Percentiles rank a stretch among this genome's conserved stretches.
Conservation (phyloP, 345 rosid species). For the Durio zibethinus region DNA sequence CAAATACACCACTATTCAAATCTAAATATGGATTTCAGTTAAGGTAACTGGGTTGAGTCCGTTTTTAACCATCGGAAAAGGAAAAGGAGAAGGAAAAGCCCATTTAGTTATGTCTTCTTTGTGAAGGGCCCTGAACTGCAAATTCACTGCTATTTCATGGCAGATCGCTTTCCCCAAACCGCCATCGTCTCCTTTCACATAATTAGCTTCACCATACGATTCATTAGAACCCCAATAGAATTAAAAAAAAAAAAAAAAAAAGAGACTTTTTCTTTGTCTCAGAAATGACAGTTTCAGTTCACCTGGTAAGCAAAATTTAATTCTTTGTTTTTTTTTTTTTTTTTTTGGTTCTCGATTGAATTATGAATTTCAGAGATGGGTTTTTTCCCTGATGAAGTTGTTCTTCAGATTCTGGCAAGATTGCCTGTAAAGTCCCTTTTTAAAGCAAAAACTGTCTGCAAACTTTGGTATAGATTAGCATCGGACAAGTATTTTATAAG, state of each 20-base stretch:
- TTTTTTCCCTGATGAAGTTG: conserved; percentile 70
- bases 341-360: neutral
- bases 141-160: no score
- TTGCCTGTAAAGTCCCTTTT: conserved; percentile 70
- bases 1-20: no score
- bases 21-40: no score
- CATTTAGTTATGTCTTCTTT: no score
- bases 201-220: neutral
- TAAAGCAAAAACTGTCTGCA: conserved; percentile 70
- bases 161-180: neutral
- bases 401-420: conserved; percentile 63
- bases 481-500: conserved; percentile 54
- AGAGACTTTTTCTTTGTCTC: neutral
- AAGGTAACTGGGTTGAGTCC: no score
- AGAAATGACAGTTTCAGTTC: neutral
- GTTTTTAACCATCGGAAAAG: no score
- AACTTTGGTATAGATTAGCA: conserved; percentile 59
- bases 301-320: conserved; percentile 16
- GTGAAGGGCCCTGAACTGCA: no score
- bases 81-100: no score
- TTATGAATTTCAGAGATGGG: conserved; percentile 35
- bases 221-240: neutral
- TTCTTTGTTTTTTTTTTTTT: neutral
- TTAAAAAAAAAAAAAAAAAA: neutral
- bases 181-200: neutral